These are phyloP conservation scores for Eimeria brunetti DNA, from an alignment of 169 alveolate species.

Conservation along the genomic window DNA sequence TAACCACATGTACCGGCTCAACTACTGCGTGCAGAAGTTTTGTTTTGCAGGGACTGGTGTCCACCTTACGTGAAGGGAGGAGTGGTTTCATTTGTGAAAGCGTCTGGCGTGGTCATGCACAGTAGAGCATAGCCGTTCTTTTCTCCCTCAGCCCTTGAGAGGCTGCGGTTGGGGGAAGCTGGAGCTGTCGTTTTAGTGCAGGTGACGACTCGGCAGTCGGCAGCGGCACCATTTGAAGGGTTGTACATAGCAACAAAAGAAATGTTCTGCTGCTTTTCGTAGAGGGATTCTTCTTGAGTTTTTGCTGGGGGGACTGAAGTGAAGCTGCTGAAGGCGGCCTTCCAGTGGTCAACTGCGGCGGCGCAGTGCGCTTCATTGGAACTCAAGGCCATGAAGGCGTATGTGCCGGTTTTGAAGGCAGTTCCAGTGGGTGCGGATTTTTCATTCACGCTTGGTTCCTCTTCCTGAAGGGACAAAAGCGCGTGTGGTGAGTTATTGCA, in stretches of 20 bases:
- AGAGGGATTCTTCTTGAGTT: neutral
- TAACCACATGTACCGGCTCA: too few species aligned
- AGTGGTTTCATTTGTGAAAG: neutral
- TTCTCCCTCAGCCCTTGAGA: neutral
- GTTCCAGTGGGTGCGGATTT: too few species aligned
- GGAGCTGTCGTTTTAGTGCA: neutral
- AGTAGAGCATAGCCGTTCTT: neutral
- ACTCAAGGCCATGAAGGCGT: neutral
- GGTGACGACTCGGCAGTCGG: neutral
- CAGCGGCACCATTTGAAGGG: neutral
- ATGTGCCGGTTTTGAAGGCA: neutral
- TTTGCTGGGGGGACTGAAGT: neutral
- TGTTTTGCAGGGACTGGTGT: neutral
- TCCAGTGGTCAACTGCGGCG: neutral
- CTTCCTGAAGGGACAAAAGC: neutral
- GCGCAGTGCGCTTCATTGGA: neutral
- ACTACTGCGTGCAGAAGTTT: neutral
- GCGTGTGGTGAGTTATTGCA: too few species aligned
- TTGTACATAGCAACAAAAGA: constrained; percentile 10
- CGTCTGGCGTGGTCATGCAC: neutral
- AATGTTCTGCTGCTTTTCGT: neutral
- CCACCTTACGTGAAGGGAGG: neutral
- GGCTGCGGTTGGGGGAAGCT: too few species aligned
- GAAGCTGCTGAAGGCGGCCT: neutral
- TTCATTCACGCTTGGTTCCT: neutral